phyloP scores from a whole-genome alignment of 2,329 filamentous ascomycete genomes.

The Penicillium sp. region DNA sequence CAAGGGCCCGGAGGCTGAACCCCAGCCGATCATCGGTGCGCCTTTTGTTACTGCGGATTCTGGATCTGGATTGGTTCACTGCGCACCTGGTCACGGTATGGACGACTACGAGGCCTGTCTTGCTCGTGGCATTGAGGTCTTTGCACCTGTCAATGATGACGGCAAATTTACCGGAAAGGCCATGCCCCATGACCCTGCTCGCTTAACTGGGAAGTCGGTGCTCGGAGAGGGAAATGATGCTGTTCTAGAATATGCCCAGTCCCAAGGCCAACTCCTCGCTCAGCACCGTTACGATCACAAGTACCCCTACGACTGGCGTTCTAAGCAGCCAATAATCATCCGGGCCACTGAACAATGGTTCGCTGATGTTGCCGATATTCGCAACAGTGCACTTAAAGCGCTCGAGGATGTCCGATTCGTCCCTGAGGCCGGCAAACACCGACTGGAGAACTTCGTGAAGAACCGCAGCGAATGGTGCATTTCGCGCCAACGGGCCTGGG shows the following conservation, averaged over 20 bases:
- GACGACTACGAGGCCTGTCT: conserved; percentile 89
- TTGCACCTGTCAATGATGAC: conserved; percentile 79
- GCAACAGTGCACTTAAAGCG: conserved; percentile 68
- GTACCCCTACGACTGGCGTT: conserved; percentile 97
- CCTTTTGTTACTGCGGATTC: conserved; percentile 87
- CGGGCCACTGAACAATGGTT: conserved; percentile 98
- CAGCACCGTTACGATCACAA: conserved; percentile 79
- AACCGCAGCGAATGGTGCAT: conserved; percentile 97
- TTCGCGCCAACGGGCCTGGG: conserved; percentile 92
- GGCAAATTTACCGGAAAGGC: conserved; percentile 80
- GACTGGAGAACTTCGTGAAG: conserved; percentile 82
- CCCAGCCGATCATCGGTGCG: conserved; percentile 74
- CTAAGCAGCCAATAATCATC: conserved; percentile 87
- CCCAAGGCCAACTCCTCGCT: conserved; percentile 62
- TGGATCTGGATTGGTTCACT: conserved; percentile 93
- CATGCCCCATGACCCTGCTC: conserved; percentile 66
- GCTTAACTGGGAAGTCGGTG: conserved; percentile 71
- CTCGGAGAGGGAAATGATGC: conserved; percentile 67
- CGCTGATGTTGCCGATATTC: conserved; percentile 83
- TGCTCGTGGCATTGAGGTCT: conserved; percentile 67
- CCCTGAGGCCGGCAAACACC: conserved; percentile 69
- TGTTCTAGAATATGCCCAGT: conserved; percentile 68
- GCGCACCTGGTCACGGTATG: conserved; percentile 92
- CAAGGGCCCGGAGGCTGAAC: conserved; percentile 55
- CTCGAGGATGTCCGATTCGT: conserved; percentile 75